A percentile compares a stretch with the other conserved stretches of the same genome.
phyloP scores from a whole-genome alignment of 495 filamentous ascomycete species.

The Pyrenopolyporus hunteri region DNA sequence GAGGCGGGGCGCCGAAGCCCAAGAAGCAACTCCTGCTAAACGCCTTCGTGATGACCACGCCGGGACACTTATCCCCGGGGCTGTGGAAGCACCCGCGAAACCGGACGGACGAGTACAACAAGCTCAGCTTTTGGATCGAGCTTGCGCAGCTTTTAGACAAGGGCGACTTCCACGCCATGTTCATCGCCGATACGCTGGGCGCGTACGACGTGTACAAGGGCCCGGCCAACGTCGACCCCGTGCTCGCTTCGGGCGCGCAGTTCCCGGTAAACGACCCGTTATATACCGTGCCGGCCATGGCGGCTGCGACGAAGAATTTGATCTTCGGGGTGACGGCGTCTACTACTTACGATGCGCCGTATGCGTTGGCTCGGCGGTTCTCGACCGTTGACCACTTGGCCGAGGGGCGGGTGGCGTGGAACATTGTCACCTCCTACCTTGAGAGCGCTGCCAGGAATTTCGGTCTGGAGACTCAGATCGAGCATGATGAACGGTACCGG shows the following conservation, averaged over 20 bases:
- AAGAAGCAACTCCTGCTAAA: conserved; percentile 63
- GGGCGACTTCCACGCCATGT: conserved; percentile 63
- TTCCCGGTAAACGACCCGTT: conserved; percentile 61
- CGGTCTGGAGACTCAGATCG: conserved; percentile 54
- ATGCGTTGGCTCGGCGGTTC: conserved; percentile 62
- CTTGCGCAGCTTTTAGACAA: conserved; percentile 51
- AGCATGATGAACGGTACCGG: conserved; percentile 66
- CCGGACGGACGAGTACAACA: conserved; percentile 59
- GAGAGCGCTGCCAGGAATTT: conserved; percentile 66
- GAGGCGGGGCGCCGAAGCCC: conserved; percentile 11
- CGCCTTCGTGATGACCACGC: conserved; percentile 61
- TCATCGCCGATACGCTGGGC: conserved; percentile 52
- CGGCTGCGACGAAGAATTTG: conserved; percentile 56
- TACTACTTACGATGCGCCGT: conserved; percentile 67
- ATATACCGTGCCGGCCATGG: conserved; percentile 47
- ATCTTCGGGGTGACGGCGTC: conserved; percentile 64
- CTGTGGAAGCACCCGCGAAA: conserved; percentile 62
- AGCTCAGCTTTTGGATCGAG: conserved; percentile 44
- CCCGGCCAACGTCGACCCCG: conserved; percentile 59
- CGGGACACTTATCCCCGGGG: conserved; percentile 60
- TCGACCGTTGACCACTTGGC: conserved; percentile 67
- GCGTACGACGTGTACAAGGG: conserved; percentile 68
- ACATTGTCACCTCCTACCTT: conserved; percentile 66
- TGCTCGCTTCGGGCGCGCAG: conserved; percentile 60
- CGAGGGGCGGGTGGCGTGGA: conserved; percentile 64